Evolutionary conservation across 1,284 basidiomycete genomes (phyloP).

Genomic region (Rhodotorula mucilaginosa): DNA sequence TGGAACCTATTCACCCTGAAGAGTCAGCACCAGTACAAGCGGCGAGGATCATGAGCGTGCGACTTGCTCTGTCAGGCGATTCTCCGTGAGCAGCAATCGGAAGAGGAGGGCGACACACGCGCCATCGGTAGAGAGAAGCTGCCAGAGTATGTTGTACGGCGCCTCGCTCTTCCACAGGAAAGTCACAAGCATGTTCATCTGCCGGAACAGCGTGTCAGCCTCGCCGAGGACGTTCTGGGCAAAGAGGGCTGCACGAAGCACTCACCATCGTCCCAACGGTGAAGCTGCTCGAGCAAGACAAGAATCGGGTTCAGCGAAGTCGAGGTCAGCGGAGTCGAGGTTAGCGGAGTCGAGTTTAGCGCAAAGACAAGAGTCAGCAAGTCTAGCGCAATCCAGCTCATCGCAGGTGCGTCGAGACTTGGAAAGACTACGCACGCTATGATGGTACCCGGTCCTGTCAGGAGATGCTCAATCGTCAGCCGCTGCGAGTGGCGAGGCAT

Average conservation of each 20-base stretch:
- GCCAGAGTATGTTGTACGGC: constrained; percentile 26
- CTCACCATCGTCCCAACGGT: constrained; percentile 9
- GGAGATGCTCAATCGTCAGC: neutral
- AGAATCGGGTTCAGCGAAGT: too few species aligned
- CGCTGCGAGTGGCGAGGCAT: neutral
- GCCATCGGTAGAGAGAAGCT: constrained; percentile 19
- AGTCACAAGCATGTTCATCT: constrained; percentile 8
- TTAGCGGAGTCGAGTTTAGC: too few species aligned
- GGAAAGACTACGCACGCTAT: constrained; percentile 7
- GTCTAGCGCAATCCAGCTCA: too few species aligned
- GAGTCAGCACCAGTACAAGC: too few species aligned
- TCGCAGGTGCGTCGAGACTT: too few species aligned
- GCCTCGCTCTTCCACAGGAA: constrained; percentile 18
- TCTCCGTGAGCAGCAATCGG: neutral
- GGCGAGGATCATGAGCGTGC: too few species aligned
- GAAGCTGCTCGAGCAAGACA: neutral
- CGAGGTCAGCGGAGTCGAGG: neutral
- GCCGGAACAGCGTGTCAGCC: neutral
- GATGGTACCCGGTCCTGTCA: constrained; percentile 22
- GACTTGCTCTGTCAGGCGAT: neutral
- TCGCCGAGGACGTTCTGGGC: neutral
- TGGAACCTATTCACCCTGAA: constrained; percentile 5
- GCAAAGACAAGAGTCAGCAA: too few species aligned
- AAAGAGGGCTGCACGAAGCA: too few species aligned
- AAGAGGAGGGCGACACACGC: constrained; percentile 10